Base-by-base conservation (phyloP, 2,329 filamentous ascomycete genomes). In the Metarhizium sp. region DNA sequence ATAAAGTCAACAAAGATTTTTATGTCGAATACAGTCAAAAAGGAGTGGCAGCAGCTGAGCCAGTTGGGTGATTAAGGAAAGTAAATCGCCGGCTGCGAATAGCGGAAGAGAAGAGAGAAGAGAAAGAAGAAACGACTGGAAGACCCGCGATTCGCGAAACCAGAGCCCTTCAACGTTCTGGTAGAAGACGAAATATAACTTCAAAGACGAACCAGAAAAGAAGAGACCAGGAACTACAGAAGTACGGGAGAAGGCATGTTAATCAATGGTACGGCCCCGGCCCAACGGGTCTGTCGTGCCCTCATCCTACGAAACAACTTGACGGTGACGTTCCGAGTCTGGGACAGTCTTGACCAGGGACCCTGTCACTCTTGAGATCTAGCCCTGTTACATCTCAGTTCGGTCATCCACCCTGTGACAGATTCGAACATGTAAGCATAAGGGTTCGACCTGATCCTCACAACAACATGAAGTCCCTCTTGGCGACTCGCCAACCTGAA, bases 31-130 rank as follows among this genome's bases (percentile, higher is more conserved):
- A 50, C 20, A 30, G 47, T 38, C 14, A 14, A 58, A 76, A 80
- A 81, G 71, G 75, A 79, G 70, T 68, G 77, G 75, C 73, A 75
- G 75, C 74, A 79, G 76, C 78, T 78, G 79, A 79, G 73, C 76
- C 76, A 78, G 77, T 79, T 78, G 76, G 75, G 68, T 71, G 65
- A 73, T 62, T 62, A 69, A 69, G 60, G 64, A 68, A 60, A 62
- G 65, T 66, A 60, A 57, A 57, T 61, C 58, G 52, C 61, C 57
- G 58, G 66, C 65, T 67, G 66, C 62, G 62, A 57, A 67, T 71
- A 68, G 64, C 66, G 20, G 50, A 25, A 49, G 51, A 16, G 20
- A 38, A 49, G 25, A 51, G 67, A 71, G 67, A 67, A 68, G 66
- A 69, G 69, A 68, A 62, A 64, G 63, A 61, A 30, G 25, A 56